Evolutionary conservation across 306 rosid species (phyloP), one percentile per base, ranked within the genome.

Genomic region (Cicer judaicum): DNA sequence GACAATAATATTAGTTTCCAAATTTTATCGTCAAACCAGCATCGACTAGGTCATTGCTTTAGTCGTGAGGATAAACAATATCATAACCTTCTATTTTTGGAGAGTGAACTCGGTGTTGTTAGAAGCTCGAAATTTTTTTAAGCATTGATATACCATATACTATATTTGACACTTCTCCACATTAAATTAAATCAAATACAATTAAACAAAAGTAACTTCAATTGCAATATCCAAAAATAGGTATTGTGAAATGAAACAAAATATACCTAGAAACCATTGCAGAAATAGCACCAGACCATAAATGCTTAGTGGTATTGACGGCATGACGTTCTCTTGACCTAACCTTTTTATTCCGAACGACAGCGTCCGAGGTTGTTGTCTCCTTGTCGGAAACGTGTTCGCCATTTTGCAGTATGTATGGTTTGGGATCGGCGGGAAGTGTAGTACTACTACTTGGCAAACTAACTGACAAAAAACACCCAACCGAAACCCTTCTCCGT

Each of bases 251-350:
- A 79, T 48, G 15, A 53, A 18, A 29, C 8, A 12, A 18, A 39
- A 39, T 0, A 72, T 62, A 93, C 99, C 97, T 92, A 64, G 99
- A 92, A 82, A 94, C 99, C 99, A 94, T 92, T 74, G 99, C 97
- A n/a, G 97, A 97, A 7, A 90, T 76, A 38, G 97, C 97, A 81
- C 97, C 99, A 54, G 99, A 79, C 99, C 97, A 94, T 8, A 94
- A 88, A 83, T 94, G 96, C 63, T 87, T 94, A 55, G 97, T 88
- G 68, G 95, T 84, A 85, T 91, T 94, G 85, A 94, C 77, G 66
- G 96, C 96, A 69, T 68, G 34, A 13, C 89, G 84, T 66, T 82
- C 76, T 49, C 85, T 88, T 12, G 78, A 68, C 80, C 74, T 63
- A 76, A 79, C 78, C 76, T 81, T 88, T 78, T 56, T 78, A 16